Conservation (phyloP, 208 protist species). For the Wallacemonas rigidus region DNA sequence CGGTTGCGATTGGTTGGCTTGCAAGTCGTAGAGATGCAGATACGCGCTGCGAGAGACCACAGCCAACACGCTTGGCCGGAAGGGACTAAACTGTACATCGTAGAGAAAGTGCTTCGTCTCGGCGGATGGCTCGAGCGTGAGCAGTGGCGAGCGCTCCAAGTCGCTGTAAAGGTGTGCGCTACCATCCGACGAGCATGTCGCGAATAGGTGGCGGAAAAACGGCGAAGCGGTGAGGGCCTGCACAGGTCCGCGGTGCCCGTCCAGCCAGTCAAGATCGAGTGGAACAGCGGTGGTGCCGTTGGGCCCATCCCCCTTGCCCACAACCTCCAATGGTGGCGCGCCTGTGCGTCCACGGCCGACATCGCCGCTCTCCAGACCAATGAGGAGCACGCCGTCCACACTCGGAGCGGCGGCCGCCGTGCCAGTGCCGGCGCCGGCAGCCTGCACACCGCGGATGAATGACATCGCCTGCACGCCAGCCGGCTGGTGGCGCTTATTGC, state of each 20-base stretch:
- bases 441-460: conserved; percentile 30
- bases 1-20: conserved; percentile 58
- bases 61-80: conserved; percentile 79
- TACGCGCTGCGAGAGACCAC: conserved; percentile 77
- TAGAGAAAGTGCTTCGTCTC: conserved; percentile 89
- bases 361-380: conserved; percentile 90
- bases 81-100: conserved; percentile 82
- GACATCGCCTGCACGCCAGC: conserved; percentile 69
- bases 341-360: conserved; percentile 72
- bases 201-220: conserved; percentile 88
- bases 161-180: conserved; percentile 77
- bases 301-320: neutral
- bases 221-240: conserved; percentile 76
- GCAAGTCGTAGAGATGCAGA: conserved; percentile 88
- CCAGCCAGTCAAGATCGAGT: conserved; percentile 76
- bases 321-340: conserved; percentile 1
- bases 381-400: conserved; percentile 56
- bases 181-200: conserved; percentile 88
- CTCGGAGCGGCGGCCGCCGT: conserved; percentile 35
- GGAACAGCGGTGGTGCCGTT: conserved; percentile 23
- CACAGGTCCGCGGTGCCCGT: conserved; percentile 76
- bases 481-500: conserved; percentile 43
- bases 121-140: conserved; percentile 78
- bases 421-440: neutral
- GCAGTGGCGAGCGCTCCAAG: conserved; percentile 66